Percentiles rank a stretch among this genome's conserved stretches.
Evolutionary conservation across 176 grass and related monocot genomes (phyloP).

Genomic region (Eleusine coracana): DNA sequence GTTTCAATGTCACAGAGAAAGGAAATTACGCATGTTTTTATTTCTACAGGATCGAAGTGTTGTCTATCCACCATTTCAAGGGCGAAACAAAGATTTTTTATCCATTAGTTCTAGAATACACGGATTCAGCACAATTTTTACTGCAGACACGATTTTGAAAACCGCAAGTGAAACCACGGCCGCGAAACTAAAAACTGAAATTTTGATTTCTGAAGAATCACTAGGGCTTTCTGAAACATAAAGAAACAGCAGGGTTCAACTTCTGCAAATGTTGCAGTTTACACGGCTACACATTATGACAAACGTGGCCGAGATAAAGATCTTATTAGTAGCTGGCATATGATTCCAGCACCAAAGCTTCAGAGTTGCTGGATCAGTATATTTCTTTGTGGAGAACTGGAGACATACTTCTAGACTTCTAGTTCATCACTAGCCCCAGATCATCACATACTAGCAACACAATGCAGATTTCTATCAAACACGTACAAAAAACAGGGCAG

Average conservation of each 20-base stretch:
- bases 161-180: too few species aligned
- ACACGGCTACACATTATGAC: background rate
- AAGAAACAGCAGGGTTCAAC: background rate
- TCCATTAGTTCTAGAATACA: background rate
- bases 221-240: background rate
- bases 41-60: background rate
- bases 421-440: constrained; percentile 30
- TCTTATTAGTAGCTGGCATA: constrained; percentile 34
- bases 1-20: background rate
- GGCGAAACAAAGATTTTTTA: too few species aligned
- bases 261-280: background rate
- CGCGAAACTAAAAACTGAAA: background rate
- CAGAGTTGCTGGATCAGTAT: constrained; percentile 43
- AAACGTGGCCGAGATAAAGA: background rate
- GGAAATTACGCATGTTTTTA: background rate
- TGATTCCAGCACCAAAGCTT: constrained; percentile 52
- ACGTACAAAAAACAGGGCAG: constrained; percentile 39
- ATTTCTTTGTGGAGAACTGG: constrained; percentile 41
- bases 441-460: constrained; percentile 43
- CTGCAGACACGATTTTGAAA: background rate
- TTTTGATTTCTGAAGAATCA: background rate
- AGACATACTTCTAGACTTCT: too few species aligned
- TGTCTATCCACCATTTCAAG: background rate
- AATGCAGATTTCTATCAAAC: constrained; percentile 40
- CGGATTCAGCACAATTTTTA: background rate